A percentile compares a stretch with the other conserved stretches of the same genome.
Conservation (phyloP, 306 rosid genomes). For the Inga laurina region DNA sequence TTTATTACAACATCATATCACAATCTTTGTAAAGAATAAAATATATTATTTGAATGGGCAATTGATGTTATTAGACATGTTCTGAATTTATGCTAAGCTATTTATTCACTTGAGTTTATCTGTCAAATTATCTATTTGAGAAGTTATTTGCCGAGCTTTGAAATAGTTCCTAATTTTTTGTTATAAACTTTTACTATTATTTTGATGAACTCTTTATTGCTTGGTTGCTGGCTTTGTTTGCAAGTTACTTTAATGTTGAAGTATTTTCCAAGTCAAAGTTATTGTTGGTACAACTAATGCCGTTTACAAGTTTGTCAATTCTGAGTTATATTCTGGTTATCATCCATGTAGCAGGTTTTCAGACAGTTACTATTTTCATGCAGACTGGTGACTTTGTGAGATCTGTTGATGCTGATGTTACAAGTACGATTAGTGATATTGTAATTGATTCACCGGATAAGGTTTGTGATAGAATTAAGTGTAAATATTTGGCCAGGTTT, state of each 20-base stretch:
- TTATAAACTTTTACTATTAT: neutral
- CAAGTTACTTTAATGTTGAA: neutral
- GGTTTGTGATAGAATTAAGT: constrained; percentile 42
- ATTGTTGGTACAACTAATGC: constrained; percentile 43
- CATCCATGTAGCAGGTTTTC: constrained; percentile 99
- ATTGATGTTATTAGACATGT: neutral
- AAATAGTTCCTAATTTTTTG: neutral
- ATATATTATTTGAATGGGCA: neutral
- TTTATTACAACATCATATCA: too few species aligned
- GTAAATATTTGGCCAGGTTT: neutral
- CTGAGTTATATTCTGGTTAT: constrained; percentile 92
- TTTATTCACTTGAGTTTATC: constrained; percentile 16
- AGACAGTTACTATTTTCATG: constrained; percentile 99
- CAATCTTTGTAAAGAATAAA: neutral
- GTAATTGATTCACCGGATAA: constrained; percentile 85
- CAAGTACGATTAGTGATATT: constrained; percentile 54
- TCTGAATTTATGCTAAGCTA: neutral
- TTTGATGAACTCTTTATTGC: constrained; percentile 10
- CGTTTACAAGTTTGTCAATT: constrained; percentile 51
- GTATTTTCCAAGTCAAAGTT: constrained; percentile 25
- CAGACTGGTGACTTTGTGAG: constrained; percentile 86
- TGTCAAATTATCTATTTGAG: constrained; percentile 4
- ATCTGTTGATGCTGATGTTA: constrained; percentile 55
- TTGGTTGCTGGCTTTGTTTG: constrained; percentile 2
- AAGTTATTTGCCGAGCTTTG: constrained; percentile 26